phyloP scores from a whole-genome alignment of 495 filamentous ascomycete genomes.

The Podospora comata region DNA sequence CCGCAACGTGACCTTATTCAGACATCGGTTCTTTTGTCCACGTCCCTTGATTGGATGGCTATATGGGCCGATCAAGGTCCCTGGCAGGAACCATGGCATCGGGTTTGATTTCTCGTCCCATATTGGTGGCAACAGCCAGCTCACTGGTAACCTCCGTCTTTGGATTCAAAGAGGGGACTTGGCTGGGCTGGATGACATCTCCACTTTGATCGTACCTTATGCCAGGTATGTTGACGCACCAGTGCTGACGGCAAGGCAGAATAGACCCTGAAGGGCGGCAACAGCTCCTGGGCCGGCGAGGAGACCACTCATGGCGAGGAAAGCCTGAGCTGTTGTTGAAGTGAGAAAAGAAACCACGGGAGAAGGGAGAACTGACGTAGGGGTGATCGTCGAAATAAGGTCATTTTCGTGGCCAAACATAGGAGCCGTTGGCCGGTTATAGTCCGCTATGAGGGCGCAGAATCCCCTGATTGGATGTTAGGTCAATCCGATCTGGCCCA shows the following conservation, averaged over 20 bases:
- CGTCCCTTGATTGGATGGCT: background rate
- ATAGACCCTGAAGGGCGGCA: too few relatives aligned
- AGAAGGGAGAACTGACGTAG: slow-evolving; percentile 12
- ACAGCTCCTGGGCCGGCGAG: background rate
- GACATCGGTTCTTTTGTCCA: background rate
- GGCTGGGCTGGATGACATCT: background rate
- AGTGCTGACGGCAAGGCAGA: too few relatives aligned
- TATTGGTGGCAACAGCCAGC: background rate
- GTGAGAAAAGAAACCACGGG: background rate
- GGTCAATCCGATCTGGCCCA: slow-evolving; percentile 10
- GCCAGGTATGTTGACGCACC: background rate
- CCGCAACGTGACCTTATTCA: background rate
- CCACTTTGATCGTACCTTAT: background rate
- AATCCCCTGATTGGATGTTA: slow-evolving; percentile 8
- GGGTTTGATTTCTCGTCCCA: background rate
- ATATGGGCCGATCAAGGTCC: background rate
- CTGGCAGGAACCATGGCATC: background rate
- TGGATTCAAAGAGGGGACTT: too few relatives aligned
- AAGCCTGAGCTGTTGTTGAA: background rate
- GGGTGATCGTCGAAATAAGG: slow-evolving; percentile 7
- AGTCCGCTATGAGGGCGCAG: background rate
- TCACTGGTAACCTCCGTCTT: too few relatives aligned
- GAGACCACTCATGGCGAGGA: background rate
- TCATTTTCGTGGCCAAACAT: slow-evolving; percentile 2
- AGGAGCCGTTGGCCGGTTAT: slow-evolving; percentile 13